Base-by-base conservation (phyloP, 2,329 filamentous ascomycete genomes). In the Penicillium paneum region DNA sequence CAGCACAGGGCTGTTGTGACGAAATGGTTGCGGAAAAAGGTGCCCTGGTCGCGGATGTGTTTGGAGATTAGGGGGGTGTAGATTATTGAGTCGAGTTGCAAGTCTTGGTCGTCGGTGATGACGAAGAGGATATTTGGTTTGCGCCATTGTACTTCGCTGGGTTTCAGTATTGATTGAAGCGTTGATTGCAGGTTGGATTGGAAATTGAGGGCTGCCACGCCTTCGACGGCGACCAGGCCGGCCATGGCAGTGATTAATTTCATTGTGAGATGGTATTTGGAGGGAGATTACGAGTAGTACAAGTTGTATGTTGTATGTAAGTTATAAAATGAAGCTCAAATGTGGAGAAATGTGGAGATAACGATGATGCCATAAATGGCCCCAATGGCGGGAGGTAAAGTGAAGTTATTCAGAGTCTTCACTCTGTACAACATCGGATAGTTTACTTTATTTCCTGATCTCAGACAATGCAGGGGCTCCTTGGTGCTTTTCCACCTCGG, bases 1-100 rank as follows among this genome's bases (percentile, higher is more conserved):
- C 87, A 90, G 67, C 87, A 89, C 0, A 88, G 68, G 0, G 87
- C 78, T 0, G 84, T 83, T 0, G 86, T 89, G 60, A 84, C 86
- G 54, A 83, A 89, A 62, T 90, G 86, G 36, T 81, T 81, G 42
- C 74, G 72, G 57, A 82, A 89, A 1, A 77, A 78, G 0, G 83
- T 85, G 0, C 86, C 87, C 49, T 83, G 72, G 0, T 83, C 73
- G 12, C 77, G 67, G 0, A 89, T 66, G 59, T 86, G 78, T 60
- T 83, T 79, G 46, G 81, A 72, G 0, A 87, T 71, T 1, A 77
- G 71, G 0, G 83, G 83, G 76, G 85, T 85, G 55, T 87, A 87
- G 0, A 80, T 74, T 3, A 87, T 64, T 0, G 85, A 88, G 43
- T 83, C 74, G 60, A 89, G 74, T 38, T 82, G 79, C 1, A 83